Evolutionary conservation across 2,329 filamentous ascomycete genomes (phyloP).

Genomic region (Sarocladium brachiariae): DNA sequence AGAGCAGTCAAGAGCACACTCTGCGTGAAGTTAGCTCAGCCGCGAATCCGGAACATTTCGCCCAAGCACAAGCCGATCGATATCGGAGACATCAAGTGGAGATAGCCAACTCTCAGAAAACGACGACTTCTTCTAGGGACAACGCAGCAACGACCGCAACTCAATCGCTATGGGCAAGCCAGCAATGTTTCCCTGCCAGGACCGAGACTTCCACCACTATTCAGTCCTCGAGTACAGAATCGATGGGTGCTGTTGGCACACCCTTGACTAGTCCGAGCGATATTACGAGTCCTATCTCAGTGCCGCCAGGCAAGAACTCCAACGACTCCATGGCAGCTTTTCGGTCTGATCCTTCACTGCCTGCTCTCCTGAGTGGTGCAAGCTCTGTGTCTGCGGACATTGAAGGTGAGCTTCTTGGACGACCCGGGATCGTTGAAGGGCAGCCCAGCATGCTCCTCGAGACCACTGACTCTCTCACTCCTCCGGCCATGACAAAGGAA

Average conservation of each 20-base stretch:
- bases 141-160: not conserved
- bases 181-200: not conserved
- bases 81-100: slow-evolving; percentile 4
- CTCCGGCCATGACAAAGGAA: slow-evolving; percentile 44
- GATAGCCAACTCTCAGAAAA: not conserved
- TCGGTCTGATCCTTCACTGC: slow-evolving; percentile 57
- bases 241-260: slow-evolving; percentile 40
- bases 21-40: not conserved
- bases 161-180: not conserved
- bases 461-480: slow-evolving; percentile 47
- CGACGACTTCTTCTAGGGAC: not conserved
- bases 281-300: slow-evolving; percentile 40
- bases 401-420: slow-evolving; percentile 52
- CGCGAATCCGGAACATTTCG: not conserved
- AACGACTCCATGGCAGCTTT: slow-evolving; percentile 43
- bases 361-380: slow-evolving; percentile 55
- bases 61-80: not conserved
- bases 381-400: slow-evolving; percentile 58
- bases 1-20: slow-evolving; percentile 13
- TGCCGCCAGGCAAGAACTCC: slow-evolving; percentile 23
- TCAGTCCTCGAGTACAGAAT: slow-evolving; percentile 46
- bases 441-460: slow-evolving; percentile 33
- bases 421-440: slow-evolving; percentile 36
- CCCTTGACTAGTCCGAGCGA: slow-evolving; percentile 51
- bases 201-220: slow-evolving; percentile 33